These are phyloP conservation scores for Thermomucor indicae-seudaticae DNA, from an alignment of 371 early-diverging fungal genomes.

Conservation along the genomic window DNA sequence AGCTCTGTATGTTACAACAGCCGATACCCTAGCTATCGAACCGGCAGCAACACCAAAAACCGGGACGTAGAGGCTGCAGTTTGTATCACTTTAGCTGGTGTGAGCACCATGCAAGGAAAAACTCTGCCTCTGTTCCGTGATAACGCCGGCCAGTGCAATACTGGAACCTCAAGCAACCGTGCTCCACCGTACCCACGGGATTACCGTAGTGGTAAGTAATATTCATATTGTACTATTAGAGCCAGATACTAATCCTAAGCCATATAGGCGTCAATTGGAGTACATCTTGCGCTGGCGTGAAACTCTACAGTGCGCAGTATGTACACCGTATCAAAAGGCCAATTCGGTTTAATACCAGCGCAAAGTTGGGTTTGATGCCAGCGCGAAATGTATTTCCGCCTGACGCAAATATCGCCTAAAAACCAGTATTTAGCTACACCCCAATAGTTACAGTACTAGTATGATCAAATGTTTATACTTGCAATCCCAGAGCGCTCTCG, in stretches of 20 bases:
- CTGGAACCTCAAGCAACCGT: neutral
- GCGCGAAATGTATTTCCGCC: no score
- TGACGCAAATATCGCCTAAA: no score
- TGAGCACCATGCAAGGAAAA: neutral
- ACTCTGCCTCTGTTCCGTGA: neutral
- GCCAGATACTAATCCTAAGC: no score
- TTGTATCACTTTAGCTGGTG: neutral
- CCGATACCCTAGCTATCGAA: neutral
- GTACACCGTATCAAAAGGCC: no score
- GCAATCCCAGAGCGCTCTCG: slow-evolving; percentile 35
- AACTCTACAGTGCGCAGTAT: no score
- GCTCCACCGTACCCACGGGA: neutral
- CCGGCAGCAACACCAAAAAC: neutral
- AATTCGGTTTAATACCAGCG: no score
- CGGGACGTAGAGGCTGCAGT: neutral
- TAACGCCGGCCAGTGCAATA: neutral
- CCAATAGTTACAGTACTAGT: neutral
- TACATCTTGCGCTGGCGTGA: no score
- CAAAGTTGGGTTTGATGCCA: no score
- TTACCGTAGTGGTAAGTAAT: no score
- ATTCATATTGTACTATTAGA: no score
- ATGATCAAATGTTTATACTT: slow-evolving; percentile 5
- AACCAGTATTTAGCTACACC: no score
- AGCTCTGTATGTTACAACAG: neutral
- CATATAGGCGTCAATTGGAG: no score